Percentiles rank a stretch among this genome's conserved stretches.
Conservation (phyloP, 2,329 filamentous ascomycete species). For the Bipolaris oryzae region DNA sequence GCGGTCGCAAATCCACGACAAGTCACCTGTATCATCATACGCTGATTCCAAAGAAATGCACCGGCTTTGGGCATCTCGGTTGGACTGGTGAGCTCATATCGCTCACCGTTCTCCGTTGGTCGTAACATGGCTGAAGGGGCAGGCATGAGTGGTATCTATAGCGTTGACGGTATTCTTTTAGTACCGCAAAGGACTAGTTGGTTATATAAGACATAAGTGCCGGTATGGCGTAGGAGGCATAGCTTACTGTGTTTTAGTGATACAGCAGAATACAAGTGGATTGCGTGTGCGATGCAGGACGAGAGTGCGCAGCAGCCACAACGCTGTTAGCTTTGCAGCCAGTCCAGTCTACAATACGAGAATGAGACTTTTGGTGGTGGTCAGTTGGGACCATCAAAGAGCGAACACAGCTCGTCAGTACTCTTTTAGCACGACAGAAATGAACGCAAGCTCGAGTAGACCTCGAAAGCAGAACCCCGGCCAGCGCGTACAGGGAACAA, state of each 20-base stretch:
- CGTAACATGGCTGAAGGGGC: conserved; percentile 40
- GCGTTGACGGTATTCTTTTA: conserved; percentile 19
- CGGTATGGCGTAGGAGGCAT: conserved; percentile 29
- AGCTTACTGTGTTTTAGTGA: conserved; percentile 40
- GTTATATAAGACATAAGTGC: conserved; percentile 30
- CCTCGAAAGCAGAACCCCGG: conserved; percentile 8
- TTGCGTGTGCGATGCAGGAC: conserved; percentile 15
- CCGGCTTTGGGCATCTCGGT: conserved; percentile 62
- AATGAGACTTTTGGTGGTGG: conserved; percentile 7
- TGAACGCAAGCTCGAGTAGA: conserved; percentile 7
- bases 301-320: conserved; percentile 16
- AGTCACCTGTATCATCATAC: conserved; percentile 66
- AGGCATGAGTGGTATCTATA: conserved; percentile 10
- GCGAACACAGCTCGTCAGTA: conserved; percentile 14
- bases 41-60: conserved; percentile 65
- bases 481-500: conserved; percentile 6
- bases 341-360: conserved; percentile 8
- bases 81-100: conserved; percentile 63
- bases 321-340: conserved; percentile 13
- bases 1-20: conserved; percentile 65
- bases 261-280: conserved; percentile 18
- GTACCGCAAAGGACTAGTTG: conserved; percentile 28
- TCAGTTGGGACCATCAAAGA: conserved; percentile 5
- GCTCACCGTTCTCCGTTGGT: conserved; percentile 56
- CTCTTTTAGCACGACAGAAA: conserved; percentile 2